These are phyloP conservation scores for Xylariaceae sp. DNA, from an alignment of 2,329 filamentous ascomycete species.

Conservation along the genomic window DNA sequence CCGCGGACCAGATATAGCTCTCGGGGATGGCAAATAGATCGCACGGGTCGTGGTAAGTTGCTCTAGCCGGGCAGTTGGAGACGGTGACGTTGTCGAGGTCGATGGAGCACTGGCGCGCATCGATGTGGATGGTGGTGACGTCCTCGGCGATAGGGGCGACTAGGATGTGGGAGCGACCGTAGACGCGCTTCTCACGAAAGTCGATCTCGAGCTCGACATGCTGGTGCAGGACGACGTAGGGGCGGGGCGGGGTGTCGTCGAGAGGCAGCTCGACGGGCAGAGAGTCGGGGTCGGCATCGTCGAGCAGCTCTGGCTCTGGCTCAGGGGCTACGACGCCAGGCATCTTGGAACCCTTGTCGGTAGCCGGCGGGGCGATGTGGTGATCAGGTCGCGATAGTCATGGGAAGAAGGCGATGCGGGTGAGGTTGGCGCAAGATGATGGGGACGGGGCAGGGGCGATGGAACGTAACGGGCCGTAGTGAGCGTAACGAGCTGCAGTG, in stretches of 20 bases:
- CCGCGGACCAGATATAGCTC: constrained; percentile 60
- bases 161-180: constrained; percentile 77
- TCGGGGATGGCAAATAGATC: constrained; percentile 59
- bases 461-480: too few species aligned
- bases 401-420: constrained; percentile 1
- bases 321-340: constrained; percentile 32
- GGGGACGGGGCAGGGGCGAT: too few species aligned
- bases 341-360: constrained; percentile 28
- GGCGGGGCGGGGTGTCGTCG: constrained; percentile 34
- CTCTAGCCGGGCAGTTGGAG: constrained; percentile 42
- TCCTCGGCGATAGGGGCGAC: constrained; percentile 60
- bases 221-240: constrained; percentile 69
- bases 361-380: constrained; percentile 15
- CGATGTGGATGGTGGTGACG: constrained; percentile 56
- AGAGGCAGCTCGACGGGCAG: constrained; percentile 30
- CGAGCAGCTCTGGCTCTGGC: constrained; percentile 27
- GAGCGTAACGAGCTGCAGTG: too few species aligned
- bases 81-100: constrained; percentile 54
- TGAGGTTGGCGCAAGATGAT: too few species aligned
- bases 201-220: constrained; percentile 87
- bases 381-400: constrained; percentile 19
- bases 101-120: constrained; percentile 62
- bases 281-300: constrained; percentile 25
- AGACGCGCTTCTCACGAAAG: constrained; percentile 71
- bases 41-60: constrained; percentile 64